Conservation (phyloP, 768 basidiomycete genomes). For the Russula virescens region DNA sequence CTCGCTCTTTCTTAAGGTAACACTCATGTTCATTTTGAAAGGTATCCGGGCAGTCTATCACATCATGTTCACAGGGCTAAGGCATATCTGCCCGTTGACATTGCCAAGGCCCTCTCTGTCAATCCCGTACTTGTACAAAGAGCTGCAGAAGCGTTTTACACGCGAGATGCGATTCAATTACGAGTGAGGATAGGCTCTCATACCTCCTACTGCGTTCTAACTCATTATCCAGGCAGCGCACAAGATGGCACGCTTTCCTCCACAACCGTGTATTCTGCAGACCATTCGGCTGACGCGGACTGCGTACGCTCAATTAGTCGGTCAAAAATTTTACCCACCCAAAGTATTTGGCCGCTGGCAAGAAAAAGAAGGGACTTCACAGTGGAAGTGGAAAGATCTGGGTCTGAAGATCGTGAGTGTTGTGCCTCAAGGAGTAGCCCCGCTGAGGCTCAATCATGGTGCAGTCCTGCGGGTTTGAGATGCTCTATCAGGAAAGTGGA, state of each 20-base stretch:
- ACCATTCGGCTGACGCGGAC: conserved; percentile 79
- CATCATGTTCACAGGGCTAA: conserved; percentile 73
- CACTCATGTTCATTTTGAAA: conserved; percentile 26
- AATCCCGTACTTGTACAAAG: conserved; percentile 73
- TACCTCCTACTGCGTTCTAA: neutral
- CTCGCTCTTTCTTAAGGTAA: conserved; percentile 5
- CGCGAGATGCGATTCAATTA: conserved; percentile 84
- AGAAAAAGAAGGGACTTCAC: conserved; percentile 54
- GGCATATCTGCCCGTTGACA: conserved; percentile 72
- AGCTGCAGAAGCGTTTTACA: conserved; percentile 91
- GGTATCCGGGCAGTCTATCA: conserved; percentile 64
- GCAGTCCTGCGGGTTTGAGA: conserved; percentile 94
- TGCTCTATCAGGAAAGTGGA: conserved; percentile 85
- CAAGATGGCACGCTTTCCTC: conserved; percentile 86
- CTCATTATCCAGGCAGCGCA: conserved; percentile 58
- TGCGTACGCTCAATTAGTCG: conserved; percentile 87
- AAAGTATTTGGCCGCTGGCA: conserved; percentile 77
- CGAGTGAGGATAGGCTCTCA: conserved; percentile 48
- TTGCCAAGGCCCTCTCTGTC: conserved; percentile 63
- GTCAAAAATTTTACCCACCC: conserved; percentile 90
- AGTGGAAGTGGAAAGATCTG: conserved; percentile 75
- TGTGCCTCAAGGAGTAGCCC: neutral
- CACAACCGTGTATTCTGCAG: conserved; percentile 53
- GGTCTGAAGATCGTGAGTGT: conserved; percentile 85
- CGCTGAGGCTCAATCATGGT: neutral